These are phyloP conservation scores for Narthecium ossifragum DNA, from an alignment of 106 monocot genomes.

Conservation along the genomic window DNA sequence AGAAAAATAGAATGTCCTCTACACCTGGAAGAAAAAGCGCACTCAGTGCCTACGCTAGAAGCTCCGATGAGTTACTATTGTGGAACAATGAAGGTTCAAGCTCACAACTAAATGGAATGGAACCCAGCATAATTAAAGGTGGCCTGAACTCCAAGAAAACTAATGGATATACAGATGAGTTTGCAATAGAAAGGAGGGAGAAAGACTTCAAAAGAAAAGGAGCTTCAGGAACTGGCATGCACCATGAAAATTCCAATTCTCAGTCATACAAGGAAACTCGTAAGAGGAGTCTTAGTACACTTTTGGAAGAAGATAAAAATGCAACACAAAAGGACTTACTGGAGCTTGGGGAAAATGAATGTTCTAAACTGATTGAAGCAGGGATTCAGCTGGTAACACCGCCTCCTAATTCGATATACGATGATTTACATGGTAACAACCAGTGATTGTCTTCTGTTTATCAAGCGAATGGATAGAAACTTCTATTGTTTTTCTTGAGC, in stretches of 20 bases:
- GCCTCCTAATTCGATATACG: not conserved
- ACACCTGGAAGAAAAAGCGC: slow-evolving; percentile 8
- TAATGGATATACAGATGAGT: slow-evolving; percentile 2
- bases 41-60: not conserved
- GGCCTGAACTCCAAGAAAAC: slow-evolving; percentile 16
- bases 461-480: too few species aligned
- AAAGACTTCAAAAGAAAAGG: slow-evolving; percentile 2
- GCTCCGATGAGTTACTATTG: slow-evolving; percentile 6
- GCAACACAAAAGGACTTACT: not conserved
- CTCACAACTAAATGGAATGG: not conserved
- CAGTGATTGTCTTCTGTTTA: too few species aligned
- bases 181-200: not conserved
- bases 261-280: slow-evolving; percentile 27
- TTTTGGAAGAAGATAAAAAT: slow-evolving; percentile 16
- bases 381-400: slow-evolving; percentile 2
- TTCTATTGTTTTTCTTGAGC: too few species aligned
- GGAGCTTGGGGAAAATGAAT: slow-evolving; percentile 1
- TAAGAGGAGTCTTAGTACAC: slow-evolving; percentile 28
- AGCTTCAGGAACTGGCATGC: slow-evolving; percentile 1
- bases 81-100: slow-evolving; percentile 3
- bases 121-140: slow-evolving; percentile 3
- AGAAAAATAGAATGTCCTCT: not conserved
- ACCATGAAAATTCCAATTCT: not conserved
- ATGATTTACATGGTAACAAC: slow-evolving; percentile 10
- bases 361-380: slow-evolving; percentile 10